Conservation (phyloP, 805 yeast genomes). For the Candida yuanshanica region DNA sequence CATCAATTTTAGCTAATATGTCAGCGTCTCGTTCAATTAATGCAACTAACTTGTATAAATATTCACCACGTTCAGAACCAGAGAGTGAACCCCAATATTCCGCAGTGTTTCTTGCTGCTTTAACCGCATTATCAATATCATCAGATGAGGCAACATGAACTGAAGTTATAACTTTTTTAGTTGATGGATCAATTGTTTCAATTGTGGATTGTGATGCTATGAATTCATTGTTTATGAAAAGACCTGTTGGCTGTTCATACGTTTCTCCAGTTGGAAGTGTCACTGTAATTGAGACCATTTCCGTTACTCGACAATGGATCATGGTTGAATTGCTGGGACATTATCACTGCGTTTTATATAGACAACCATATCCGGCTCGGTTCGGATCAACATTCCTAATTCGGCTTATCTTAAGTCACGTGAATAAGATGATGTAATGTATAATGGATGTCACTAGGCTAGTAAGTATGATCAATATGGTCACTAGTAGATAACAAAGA, state of each 20-base stretch:
- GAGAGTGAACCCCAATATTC: constrained; percentile 56
- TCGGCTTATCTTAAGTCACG: not conserved
- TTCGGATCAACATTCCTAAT: not conserved
- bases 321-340: too few relatives aligned
- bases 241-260: constrained; percentile 78
- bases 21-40: constrained; percentile 60
- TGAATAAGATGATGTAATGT: too few relatives aligned
- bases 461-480: too few relatives aligned
- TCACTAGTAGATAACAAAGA: too few relatives aligned
- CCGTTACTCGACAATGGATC: too few relatives aligned
- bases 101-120: constrained; percentile 56
- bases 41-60: constrained; percentile 58
- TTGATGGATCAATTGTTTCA: constrained; percentile 47
- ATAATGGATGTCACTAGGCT: too few relatives aligned
- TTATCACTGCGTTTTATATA: too few relatives aligned
- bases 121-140: constrained; percentile 21
- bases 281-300: constrained; percentile 12
- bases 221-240: constrained; percentile 85
- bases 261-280: constrained; percentile 63
- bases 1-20: constrained; percentile 60
- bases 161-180: constrained; percentile 52
- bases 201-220: constrained; percentile 58
- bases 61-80: constrained; percentile 49
- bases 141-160: constrained; percentile 15
- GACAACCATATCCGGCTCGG: not conserved